Evolutionary conservation across 2,329 filamentous ascomycete species (phyloP), one percentile per base, ranked within the genome.

Genomic region (Microcyclospora tardicrescens): DNA sequence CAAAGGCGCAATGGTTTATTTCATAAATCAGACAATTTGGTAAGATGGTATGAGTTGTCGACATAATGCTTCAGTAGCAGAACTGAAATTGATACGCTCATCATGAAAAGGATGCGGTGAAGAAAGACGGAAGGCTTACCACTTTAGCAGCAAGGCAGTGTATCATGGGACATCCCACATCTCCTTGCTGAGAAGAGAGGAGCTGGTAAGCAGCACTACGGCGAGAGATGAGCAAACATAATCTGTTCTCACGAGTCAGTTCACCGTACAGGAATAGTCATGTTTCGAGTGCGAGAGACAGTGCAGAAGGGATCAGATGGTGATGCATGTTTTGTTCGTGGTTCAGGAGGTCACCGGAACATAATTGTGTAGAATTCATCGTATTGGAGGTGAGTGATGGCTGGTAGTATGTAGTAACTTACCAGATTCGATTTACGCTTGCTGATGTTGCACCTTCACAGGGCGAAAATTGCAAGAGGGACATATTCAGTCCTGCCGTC

Each of bases 291-390:
- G 30, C 14, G 19, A 24, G 30, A n/a, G 30, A 32, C 30, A 31
- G 33, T 35, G 35, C 30, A 16, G 19, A 33, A 24, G 30, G 39
- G 49, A 53, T 61, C 58, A 61, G 58, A 61, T 61, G 58, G 58
- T 61, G 55, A 58, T 61, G 58, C 58, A 61, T 61, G 58, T 60
- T 58, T 52, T 53, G 55, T 61, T 58, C 55, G 38, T 51, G 55
- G 57, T 52, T 58, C 57, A 61, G 43, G 43, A 38, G 38, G 43
- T 59, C 57, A 46, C 57, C 55, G 46, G 55, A 58, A 60, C 55
- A 49, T 45, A 49, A 53, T 53, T 58, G 56, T 52, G 32, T 49
- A 43, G 47, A 42, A 43, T 51, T 56, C 52, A 56, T 55, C 51
- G 19, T 24, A 24, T 4, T 24, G 19, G 19, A 24, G 19, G 19